These are phyloP conservation scores for Fragaria vesca DNA, from an alignment of 306 rosid species.

Conservation along the genomic window DNA sequence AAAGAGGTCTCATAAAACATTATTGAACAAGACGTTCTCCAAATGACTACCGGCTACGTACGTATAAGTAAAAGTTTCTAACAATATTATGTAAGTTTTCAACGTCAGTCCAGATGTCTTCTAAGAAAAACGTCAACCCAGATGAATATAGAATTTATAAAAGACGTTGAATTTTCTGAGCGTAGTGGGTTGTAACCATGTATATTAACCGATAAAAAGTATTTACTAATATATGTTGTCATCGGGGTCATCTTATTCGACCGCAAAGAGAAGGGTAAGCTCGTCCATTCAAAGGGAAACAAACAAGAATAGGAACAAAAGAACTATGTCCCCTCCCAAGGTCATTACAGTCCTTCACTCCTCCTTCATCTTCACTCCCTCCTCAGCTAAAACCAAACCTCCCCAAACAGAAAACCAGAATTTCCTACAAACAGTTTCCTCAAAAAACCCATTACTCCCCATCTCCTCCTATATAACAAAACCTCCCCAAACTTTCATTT, in stretches of 20 bases:
- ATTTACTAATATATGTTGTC: too few species aligned
- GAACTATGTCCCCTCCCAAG: background rate
- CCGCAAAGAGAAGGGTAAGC: background rate
- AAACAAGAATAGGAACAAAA: background rate
- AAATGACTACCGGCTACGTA: too few species aligned
- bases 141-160: too few species aligned
- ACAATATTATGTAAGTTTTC: too few species aligned
- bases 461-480: background rate
- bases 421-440: conserved; percentile 35
- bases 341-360: background rate
- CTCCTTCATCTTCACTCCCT: conserved; percentile 14
- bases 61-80: too few species aligned
- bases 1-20: too few species aligned
- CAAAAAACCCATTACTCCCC: background rate
- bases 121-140: too few species aligned
- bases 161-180: too few species aligned
- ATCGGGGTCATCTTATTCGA: background rate
- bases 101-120: too few species aligned
- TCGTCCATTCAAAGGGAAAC: conserved; percentile 8
- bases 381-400: conserved; percentile 11
- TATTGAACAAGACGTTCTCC: too few species aligned
- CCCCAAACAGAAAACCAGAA: conserved; percentile 21
- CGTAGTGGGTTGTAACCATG: too few species aligned
- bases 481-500: background rate
- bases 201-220: too few species aligned